Conservation (phyloP, 148 eudicot species). For the Camellia japonica region DNA sequence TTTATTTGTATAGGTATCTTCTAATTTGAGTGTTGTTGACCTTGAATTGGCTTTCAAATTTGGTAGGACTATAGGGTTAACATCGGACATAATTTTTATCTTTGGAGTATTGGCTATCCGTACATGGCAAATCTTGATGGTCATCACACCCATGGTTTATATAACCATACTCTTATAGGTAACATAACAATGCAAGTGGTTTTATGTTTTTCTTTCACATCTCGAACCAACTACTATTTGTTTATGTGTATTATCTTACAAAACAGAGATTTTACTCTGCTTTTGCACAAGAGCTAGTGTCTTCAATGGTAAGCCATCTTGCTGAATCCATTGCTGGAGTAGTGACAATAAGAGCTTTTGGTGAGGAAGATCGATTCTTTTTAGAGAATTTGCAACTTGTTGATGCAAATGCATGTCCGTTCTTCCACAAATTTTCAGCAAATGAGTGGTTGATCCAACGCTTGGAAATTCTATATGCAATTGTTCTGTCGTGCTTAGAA, state of each 20-base stretch:
- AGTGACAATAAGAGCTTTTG: constrained; percentile 59
- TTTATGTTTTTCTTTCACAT: background rate
- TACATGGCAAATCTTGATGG: constrained; percentile 56
- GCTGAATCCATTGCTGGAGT: constrained; percentile 59
- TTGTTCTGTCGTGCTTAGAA: constrained; percentile 46
- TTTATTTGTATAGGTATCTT: constrained; percentile 37
- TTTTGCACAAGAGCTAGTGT: constrained; percentile 59
- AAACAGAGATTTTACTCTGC: constrained; percentile 48
- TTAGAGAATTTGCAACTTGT: constrained; percentile 32
- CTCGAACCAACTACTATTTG: too few relatives aligned
- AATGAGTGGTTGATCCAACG: constrained; percentile 68
- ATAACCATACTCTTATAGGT: constrained; percentile 55
- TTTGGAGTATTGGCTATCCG: constrained; percentile 44
- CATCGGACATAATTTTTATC: constrained; percentile 35
- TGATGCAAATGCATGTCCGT: constrained; percentile 44
- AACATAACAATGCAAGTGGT: background rate
- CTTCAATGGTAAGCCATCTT: constrained; percentile 49
- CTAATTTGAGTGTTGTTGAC: constrained; percentile 51
- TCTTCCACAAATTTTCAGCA: constrained; percentile 49
- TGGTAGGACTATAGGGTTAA: constrained; percentile 27
- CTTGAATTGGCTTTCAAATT: constrained; percentile 44
- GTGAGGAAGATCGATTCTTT: constrained; percentile 47
- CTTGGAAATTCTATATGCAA: constrained; percentile 45
- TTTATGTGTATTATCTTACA: background rate
- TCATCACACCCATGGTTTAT: constrained; percentile 45